Percentiles rank a stretch among this genome's conserved stretches.
These are phyloP conservation scores for Dillenia suffruticosa DNA, from an alignment of 164 flowering plant genomes.

Conservation along the genomic window DNA sequence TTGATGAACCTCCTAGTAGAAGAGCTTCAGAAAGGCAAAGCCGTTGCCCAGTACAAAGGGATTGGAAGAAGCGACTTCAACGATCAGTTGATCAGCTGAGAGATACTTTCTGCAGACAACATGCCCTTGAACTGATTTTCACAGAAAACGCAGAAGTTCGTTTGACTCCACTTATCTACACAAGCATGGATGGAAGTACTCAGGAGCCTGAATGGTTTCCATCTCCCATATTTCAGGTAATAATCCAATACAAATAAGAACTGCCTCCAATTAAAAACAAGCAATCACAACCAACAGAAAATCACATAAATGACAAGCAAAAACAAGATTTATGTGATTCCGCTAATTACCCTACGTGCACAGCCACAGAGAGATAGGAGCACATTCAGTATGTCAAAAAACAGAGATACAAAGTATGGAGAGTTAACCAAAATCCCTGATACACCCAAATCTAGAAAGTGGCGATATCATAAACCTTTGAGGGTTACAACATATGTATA, in stretches of 20 bases:
- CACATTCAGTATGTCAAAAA: too few species aligned
- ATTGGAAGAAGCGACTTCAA: conserved; percentile 84
- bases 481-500: too few species aligned
- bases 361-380: too few species aligned
- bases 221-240: conserved; percentile 91
- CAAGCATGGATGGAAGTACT: conserved; percentile 62
- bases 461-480: too few species aligned
- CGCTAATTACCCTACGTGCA: too few species aligned
- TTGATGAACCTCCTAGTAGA: conserved; percentile 48
- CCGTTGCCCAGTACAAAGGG: conserved; percentile 92
- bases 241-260: background rate
- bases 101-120: conserved; percentile 89
- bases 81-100: conserved; percentile 74
- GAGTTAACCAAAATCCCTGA: too few species aligned
- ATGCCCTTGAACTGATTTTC: conserved; percentile 92
- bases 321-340: too few species aligned
- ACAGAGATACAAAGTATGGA: too few species aligned
- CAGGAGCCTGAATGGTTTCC: conserved; percentile 92
- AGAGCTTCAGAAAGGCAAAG: conserved; percentile 65
- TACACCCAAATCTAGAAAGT: too few species aligned
- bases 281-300: too few species aligned
- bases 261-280: too few species aligned
- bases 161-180: conserved; percentile 80
- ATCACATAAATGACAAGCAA: too few species aligned
- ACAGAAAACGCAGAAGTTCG: conserved; percentile 86